Conservation (phyloP, 805 yeast species). For the Cyberlindnera xishuangbannaensis region DNA sequence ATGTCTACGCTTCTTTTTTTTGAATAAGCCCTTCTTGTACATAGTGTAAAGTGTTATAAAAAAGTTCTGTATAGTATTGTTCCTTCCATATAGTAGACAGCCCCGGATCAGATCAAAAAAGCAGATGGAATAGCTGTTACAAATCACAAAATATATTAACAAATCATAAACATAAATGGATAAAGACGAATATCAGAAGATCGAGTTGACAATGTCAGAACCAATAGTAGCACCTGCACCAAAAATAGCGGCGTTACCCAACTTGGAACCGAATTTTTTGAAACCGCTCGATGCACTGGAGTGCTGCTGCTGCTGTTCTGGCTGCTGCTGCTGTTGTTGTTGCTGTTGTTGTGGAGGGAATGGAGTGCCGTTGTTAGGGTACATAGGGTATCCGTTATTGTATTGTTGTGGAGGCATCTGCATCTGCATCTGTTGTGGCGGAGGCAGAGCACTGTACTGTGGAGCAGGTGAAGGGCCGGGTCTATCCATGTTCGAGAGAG, state of each 20-base stretch:
- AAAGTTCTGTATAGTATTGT: too few relatives aligned
- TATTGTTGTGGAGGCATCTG: constrained; percentile 31
- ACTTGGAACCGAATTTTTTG: constrained; percentile 67
- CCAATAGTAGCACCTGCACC: constrained; percentile 98
- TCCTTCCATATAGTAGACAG: too few relatives aligned
- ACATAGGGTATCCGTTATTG: constrained; percentile 31
- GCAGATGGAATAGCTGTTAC: too few relatives aligned
- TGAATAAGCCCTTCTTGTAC: too few relatives aligned
- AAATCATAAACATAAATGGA: neutral
- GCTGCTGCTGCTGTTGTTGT: constrained; percentile 13
- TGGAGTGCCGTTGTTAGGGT: constrained; percentile 24
- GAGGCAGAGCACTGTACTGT: constrained; percentile 11
- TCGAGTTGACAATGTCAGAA: constrained; percentile 68
- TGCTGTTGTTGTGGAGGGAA: constrained; percentile 25
- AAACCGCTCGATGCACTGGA: constrained; percentile 32
- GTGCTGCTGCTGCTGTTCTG: constrained; percentile 28
- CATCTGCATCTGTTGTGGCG: constrained; percentile 9
- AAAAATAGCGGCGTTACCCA: constrained; percentile 89
- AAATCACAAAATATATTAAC: too few relatives aligned
- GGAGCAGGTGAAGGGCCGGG: constrained; percentile 9
- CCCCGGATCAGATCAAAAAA: too few relatives aligned
- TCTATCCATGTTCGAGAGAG: constrained; percentile 9
- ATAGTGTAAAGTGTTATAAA: too few relatives aligned
- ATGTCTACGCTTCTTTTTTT: constrained; percentile 42
- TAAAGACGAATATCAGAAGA: constrained; percentile 38